phyloP scores from a whole-genome alignment of 352 stramenopile genomes.

The Globisporangium iwayamae region DNA sequence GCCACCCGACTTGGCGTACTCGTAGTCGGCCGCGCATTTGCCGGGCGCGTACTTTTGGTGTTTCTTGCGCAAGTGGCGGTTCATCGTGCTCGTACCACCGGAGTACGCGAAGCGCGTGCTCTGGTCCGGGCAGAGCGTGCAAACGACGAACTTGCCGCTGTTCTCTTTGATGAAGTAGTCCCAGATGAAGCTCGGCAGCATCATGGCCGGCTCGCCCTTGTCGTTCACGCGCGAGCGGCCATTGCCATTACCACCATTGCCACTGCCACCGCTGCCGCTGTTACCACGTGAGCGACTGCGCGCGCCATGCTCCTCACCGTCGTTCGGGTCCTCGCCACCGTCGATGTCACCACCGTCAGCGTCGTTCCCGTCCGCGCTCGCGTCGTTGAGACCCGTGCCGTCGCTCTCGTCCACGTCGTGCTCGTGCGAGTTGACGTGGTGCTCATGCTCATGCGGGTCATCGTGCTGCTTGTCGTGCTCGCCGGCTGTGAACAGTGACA shows the following conservation, averaged over 20 bases:
- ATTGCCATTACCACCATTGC: background rate
- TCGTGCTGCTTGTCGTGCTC: conserved; percentile 7
- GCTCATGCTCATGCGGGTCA: background rate
- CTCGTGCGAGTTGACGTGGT: background rate
- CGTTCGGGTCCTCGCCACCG: background rate
- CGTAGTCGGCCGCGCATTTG: conserved; percentile 73
- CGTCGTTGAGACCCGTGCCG: background rate
- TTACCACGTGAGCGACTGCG: background rate
- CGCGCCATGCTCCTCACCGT: background rate
- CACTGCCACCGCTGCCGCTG: background rate
- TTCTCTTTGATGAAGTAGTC: conserved; percentile 81
- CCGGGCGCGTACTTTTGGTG: conserved; percentile 77
- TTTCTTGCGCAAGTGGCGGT: conserved; percentile 77
- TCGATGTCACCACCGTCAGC: background rate
- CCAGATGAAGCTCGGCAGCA: conserved; percentile 80
- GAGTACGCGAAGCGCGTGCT: conserved; percentile 79
- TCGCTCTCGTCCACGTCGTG: conserved; percentile 8
- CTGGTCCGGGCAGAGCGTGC: conserved; percentile 63
- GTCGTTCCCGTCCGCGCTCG: conserved; percentile 2
- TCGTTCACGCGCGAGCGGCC: conserved; percentile 29
- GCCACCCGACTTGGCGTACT: conserved; percentile 28
- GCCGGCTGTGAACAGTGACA: background rate
- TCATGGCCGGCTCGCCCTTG: conserved; percentile 61
- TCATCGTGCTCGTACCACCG: conserved; percentile 81
- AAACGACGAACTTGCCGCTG: conserved; percentile 76